Percentiles rank a stretch among this genome's conserved stretches.
These are phyloP conservation scores for Flaveria floridana DNA, from an alignment of 140 eudicot genomes.

Conservation along the genomic window DNA sequence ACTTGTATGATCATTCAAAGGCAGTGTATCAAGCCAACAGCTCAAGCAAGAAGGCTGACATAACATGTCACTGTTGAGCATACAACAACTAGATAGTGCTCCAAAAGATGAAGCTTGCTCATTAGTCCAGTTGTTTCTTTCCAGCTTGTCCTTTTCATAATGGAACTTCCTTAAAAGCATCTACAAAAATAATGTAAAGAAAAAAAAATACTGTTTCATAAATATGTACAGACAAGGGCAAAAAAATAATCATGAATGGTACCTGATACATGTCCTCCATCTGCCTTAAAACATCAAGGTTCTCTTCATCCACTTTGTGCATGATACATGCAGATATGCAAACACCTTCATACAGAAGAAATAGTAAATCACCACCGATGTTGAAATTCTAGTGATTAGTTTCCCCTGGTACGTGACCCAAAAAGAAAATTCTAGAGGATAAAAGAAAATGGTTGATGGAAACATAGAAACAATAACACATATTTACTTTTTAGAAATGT, in stretches of 20 bases:
- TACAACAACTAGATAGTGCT: slow-evolving; percentile 53
- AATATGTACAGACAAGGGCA: neutral
- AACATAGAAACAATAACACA: too few species aligned
- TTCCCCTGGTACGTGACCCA: too few species aligned
- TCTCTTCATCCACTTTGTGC: slow-evolving; percentile 45
- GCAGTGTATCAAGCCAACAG: slow-evolving; percentile 61
- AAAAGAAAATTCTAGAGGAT: too few species aligned
- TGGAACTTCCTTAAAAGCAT: slow-evolving; percentile 54
- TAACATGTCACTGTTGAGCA: slow-evolving; percentile 45
- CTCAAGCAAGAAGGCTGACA: slow-evolving; percentile 50
- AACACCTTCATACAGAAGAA: slow-evolving; percentile 53
- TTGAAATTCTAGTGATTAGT: too few species aligned
- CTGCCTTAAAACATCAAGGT: slow-evolving; percentile 41
- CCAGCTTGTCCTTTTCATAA: slow-evolving; percentile 56
- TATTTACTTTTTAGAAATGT: too few species aligned
- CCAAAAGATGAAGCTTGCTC: slow-evolving; percentile 32
- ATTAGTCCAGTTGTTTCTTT: slow-evolving; percentile 19
- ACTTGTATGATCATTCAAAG: slow-evolving; percentile 58
- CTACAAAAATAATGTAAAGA: slow-evolving; percentile 36
- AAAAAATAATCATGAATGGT: slow-evolving; percentile 3
- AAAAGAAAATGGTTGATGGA: too few species aligned
- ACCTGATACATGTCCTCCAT: slow-evolving; percentile 84
- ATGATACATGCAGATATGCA: slow-evolving; percentile 58
- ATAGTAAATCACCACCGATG: neutral
- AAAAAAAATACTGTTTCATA: neutral